These are phyloP conservation scores for Xylaria intraflava DNA, from an alignment of 495 filamentous ascomycete species.

Conservation along the genomic window DNA sequence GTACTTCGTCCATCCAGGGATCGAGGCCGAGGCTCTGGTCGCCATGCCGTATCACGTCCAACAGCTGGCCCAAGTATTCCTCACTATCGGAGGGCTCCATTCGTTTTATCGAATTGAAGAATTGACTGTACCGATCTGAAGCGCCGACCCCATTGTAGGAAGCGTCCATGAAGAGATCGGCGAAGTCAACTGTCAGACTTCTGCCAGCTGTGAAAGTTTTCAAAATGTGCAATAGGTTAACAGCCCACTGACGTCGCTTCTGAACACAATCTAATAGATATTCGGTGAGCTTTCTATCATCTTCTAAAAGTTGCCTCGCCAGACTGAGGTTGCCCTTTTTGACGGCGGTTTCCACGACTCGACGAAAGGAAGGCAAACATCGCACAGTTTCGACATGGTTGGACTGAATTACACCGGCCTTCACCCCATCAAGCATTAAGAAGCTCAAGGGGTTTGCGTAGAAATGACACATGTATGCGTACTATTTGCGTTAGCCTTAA, in stretches of 20 bases:
- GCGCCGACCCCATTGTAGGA: constrained; percentile 30
- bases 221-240: constrained; percentile 17
- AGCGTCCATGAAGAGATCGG: constrained; percentile 33
- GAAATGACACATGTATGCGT: constrained; percentile 93
- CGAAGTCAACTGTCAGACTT: constrained; percentile 20
- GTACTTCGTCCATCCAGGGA: constrained; percentile 26
- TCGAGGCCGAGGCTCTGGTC: constrained; percentile 33
- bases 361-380: constrained; percentile 72
- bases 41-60: constrained; percentile 30
- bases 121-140: constrained; percentile 19
- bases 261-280: constrained; percentile 16
- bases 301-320: constrained; percentile 34
- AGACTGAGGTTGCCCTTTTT: constrained; percentile 26
- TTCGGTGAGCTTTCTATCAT: constrained; percentile 29
- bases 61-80: constrained; percentile 27
- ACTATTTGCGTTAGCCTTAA: constrained; percentile 42
- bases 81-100: constrained; percentile 36
- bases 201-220: constrained; percentile 16
- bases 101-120: constrained; percentile 35
- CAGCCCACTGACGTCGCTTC: constrained; percentile 16
- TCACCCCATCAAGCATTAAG: constrained; percentile 42
- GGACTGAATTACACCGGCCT: constrained; percentile 36
- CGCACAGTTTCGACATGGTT: constrained; percentile 70
- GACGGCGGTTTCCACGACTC: constrained; percentile 36
- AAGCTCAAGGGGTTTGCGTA: constrained; percentile 84